These are phyloP conservation scores for Amaranthus cruentus DNA, from an alignment of 148 eudicot genomes.

Conservation along the genomic window DNA sequence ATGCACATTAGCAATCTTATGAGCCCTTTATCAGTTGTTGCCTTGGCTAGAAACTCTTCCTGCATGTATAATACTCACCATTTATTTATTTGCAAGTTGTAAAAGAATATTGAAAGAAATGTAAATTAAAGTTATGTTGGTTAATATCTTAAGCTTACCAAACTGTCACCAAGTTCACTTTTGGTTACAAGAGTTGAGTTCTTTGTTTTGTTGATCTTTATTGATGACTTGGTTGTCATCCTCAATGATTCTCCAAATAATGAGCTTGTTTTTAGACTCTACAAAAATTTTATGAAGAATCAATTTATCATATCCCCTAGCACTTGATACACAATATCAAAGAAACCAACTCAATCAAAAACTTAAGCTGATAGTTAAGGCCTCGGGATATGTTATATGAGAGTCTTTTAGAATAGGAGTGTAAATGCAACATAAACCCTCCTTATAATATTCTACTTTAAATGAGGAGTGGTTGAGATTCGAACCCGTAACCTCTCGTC, in stretches of 20 bases:
- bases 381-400: background rate
- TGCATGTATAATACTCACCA: slow-evolving; percentile 19
- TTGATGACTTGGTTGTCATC: slow-evolving; percentile 52
- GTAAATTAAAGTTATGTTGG: background rate
- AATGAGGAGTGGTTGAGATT: no score
- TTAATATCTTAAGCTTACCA: slow-evolving; percentile 45
- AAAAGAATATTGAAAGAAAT: no score
- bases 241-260: slow-evolving; percentile 68
- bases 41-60: slow-evolving; percentile 89
- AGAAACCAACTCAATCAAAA: no score
- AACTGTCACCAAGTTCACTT: slow-evolving; percentile 87
- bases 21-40: slow-evolving; percentile 80
- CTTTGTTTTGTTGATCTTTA: slow-evolving; percentile 46
- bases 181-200: slow-evolving; percentile 51
- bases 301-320: no score
- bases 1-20: slow-evolving; percentile 78
- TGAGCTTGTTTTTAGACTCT: slow-evolving; percentile 81
- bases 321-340: no score
- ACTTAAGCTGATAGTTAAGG: no score
- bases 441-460: background rate
- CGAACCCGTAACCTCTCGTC: no score
- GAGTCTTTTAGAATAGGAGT: background rate
- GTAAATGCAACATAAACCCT: background rate
- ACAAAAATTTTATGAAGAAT: background rate
- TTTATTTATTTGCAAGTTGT: background rate